phyloP scores from a whole-genome alignment of 164 flowering plant genomes.

The Paratinospora sagittata region DNA sequence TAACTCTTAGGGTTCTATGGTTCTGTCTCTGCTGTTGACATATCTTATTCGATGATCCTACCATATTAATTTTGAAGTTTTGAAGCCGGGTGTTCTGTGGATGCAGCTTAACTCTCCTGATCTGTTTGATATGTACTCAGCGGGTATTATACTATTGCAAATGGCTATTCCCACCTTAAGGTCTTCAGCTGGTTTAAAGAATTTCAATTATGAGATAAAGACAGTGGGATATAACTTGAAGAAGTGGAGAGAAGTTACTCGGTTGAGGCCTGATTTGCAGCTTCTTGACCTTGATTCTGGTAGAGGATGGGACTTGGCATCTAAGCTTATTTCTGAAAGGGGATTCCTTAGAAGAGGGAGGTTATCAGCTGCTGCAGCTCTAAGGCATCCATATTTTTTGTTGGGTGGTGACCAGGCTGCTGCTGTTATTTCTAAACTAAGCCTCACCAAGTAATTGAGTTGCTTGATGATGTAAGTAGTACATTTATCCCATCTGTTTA shows the following conservation, averaged over 20 bases:
- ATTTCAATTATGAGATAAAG: constrained; percentile 74
- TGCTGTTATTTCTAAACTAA: constrained; percentile 74
- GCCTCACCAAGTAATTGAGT: constrained; percentile 39
- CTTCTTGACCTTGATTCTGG: constrained; percentile 75
- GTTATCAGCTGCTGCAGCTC: constrained; percentile 87
- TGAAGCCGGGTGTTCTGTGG: constrained; percentile 9
- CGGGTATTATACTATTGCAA: constrained; percentile 84
- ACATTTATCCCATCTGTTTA: not conserved
- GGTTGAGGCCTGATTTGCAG: constrained; percentile 60
- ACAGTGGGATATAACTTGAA: constrained; percentile 59
- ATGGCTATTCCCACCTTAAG: constrained; percentile 87
- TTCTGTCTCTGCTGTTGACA: no score
- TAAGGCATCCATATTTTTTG: constrained; percentile 94
- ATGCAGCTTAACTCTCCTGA: constrained; percentile 96
- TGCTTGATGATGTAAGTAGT: constrained; percentile 21
- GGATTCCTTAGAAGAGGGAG: constrained; percentile 75
- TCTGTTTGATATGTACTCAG: constrained; percentile 94
- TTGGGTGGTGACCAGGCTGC: constrained; percentile 96
- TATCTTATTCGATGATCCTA: not conserved
- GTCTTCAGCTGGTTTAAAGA: constrained; percentile 69
- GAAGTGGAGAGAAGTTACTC: constrained; percentile 74
- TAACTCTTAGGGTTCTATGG: no score
- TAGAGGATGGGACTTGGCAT: constrained; percentile 84
- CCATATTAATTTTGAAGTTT: not conserved
- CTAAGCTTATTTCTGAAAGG: constrained; percentile 81